Evolutionary conservation across 768 basidiomycete species (phyloP).

Genomic region (Guyanaporus albipodus): DNA sequence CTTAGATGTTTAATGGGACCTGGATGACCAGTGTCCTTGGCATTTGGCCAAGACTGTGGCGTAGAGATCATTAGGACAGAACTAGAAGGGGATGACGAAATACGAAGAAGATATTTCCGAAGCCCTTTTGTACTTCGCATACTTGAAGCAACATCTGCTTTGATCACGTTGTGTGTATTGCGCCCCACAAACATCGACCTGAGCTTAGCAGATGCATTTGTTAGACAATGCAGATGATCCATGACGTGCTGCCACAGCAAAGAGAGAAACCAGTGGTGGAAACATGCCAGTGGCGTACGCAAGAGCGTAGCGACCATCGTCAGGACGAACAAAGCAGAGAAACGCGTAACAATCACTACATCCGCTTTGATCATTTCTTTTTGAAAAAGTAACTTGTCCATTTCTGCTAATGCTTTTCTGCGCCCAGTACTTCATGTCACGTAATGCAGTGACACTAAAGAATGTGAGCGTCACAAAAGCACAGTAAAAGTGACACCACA

Average conservation of each 20-base stretch:
- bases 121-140: slow-evolving; percentile 19
- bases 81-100: background rate
- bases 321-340: slow-evolving; percentile 23
- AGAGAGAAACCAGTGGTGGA: slow-evolving; percentile 10
- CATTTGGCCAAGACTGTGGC: background rate
- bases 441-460: slow-evolving; percentile 7
- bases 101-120: background rate
- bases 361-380: slow-evolving; percentile 4
- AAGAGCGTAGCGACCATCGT: slow-evolving; percentile 8
- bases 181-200: background rate
- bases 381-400: slow-evolving; percentile 16
- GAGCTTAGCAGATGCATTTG: slow-evolving; percentile 15
- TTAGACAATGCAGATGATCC: slow-evolving; percentile 20
- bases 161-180: slow-evolving; percentile 6
- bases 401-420: slow-evolving; percentile 6
- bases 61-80: slow-evolving; percentile 7
- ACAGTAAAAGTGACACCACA: slow-evolving; percentile 28
- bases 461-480: slow-evolving; percentile 15
- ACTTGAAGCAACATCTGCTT: slow-evolving; percentile 7
- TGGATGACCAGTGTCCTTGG: background rate
- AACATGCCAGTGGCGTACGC: background rate
- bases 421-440: slow-evolving; percentile 4
- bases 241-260: slow-evolving; percentile 15
- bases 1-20: background rate
- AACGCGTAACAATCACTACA: background rate